Base-by-base conservation (phyloP, 2,329 filamentous ascomycete genomes). In the Aulographum hederae region DNA sequence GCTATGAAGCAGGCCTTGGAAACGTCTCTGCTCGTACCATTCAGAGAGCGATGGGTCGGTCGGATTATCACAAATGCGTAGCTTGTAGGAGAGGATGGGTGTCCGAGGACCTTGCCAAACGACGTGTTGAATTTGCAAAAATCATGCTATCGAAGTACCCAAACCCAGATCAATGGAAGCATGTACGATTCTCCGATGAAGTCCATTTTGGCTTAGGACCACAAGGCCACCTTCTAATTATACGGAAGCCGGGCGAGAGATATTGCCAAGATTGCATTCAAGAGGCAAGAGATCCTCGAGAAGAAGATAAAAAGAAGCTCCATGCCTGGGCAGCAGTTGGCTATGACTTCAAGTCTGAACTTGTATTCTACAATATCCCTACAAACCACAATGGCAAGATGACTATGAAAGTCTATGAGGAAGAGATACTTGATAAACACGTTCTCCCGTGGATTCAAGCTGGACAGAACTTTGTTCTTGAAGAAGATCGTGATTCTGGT, bases 401-500 rank as follows among this genome's bases (percentile, higher is more conserved):
- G 32, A 14, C 18, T 6, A 15, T 31, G 14, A 13, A 37, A 13
- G 19, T 32, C 20, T 37, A 37, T 20, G 14, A 31, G 10, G 27
- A 34, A 4, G 16, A 30, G 26, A 34, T 36, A 14, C 30, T 35
- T 8, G 30, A 35, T 18, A n/a, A 18, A 6, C 8, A 26, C 19
- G 32, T 34, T 15, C 23, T 26, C 19, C 32, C 35, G n/a, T 34
- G 21, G 26, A 13, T 36, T 12, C n/a, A 30, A n/a, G 18, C 23
- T 12, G 35, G 26, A 13, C 29, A 37, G 12, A n/a, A 34, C 13
- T 35, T 37, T 21, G 20, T 35, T 10, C 29, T 37, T 12, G 28
- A 34, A 34, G 31, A 37, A 26, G 32, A 37, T 26, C 17, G 18
- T 13, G 32, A 37, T 28, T 28, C 29, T 19, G 28, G 27, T n/a